A percentile compares a stretch with the other conserved stretches of the same genome.
phyloP scores from a whole-genome alignment of 306 rosid species.

The Trifolium fragiferum region DNA sequence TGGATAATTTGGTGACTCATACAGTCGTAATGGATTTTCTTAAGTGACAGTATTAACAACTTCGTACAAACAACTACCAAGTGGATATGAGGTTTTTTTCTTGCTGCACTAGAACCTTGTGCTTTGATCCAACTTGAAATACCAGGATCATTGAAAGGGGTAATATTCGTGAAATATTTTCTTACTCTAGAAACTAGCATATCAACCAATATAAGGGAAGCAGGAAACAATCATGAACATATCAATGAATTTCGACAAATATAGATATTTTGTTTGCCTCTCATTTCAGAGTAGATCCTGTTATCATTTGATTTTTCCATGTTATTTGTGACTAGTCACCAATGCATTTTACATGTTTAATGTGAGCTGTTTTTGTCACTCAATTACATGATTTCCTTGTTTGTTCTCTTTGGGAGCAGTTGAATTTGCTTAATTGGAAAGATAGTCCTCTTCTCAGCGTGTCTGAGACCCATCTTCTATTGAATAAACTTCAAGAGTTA shows the following conservation, averaged over 20 bases:
- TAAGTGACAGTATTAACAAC: not conserved
- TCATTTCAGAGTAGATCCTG: slow-evolving; percentile 4
- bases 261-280: not conserved
- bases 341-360: slow-evolving; percentile 8
- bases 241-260: not conserved
- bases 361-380: not conserved
- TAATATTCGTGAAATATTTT: not conserved
- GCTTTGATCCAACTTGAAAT: not conserved
- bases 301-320: slow-evolving; percentile 2
- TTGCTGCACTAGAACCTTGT: not conserved
- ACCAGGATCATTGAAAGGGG: not conserved
- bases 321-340: not conserved
- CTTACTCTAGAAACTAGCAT: not conserved
- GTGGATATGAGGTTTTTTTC: not conserved
- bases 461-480: slow-evolving; percentile 75
- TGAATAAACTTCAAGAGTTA: slow-evolving; percentile 85
- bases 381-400: slow-evolving; percentile 20
- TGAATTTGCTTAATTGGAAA: slow-evolving; percentile 79
- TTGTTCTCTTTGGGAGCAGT: slow-evolving; percentile 56
- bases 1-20: not conserved
- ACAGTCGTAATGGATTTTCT: not conserved
- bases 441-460: slow-evolving; percentile 76
- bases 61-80: not conserved
- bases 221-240: not conserved
- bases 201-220: not conserved